Evolutionary conservation across 768 basidiomycete species (phyloP).

Genomic region (Termitomyces sp.): DNA sequence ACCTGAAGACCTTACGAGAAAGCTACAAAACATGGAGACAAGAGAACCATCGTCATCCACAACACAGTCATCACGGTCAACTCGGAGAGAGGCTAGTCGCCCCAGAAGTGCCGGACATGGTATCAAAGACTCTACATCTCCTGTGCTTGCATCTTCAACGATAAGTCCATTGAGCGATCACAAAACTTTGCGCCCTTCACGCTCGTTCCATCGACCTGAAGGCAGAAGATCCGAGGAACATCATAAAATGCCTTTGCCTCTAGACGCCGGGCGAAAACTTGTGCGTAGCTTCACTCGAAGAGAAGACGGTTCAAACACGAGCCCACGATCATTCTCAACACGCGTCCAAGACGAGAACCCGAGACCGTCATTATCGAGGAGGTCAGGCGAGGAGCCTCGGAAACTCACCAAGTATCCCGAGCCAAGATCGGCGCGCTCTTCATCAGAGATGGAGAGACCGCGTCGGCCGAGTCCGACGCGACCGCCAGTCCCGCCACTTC

Average conservation of each 20-base stretch:
- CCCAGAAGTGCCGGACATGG: constrained; percentile 15
- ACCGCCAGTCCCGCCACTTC: constrained; percentile 33
- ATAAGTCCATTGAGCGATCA: constrained; percentile 2
- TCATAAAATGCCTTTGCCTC: constrained; percentile 24
- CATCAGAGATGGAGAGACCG: constrained; percentile 18
- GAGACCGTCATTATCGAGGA: constrained; percentile 5
- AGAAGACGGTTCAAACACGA: constrained; percentile 13
- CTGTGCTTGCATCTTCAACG: constrained; percentile 6
- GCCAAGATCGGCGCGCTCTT: constrained; percentile 15
- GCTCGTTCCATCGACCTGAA: constrained; percentile 57
- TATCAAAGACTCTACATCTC: constrained; percentile 5
- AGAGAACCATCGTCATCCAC: constrained; percentile 16
- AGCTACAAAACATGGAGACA: constrained; percentile 47
- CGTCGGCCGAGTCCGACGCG: constrained; percentile 18
- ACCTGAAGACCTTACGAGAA: constrained; percentile 53
- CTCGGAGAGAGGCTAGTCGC: constrained; percentile 6
- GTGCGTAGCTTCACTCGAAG: constrained; percentile 31
- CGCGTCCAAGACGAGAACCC: constrained; percentile 11
- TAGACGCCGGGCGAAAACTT: constrained; percentile 24
- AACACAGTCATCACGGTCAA: constrained; percentile 4
- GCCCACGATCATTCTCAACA: constrained; percentile 15
- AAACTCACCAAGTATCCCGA: constrained; percentile 13
- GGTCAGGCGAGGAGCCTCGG: constrained; percentile 14
- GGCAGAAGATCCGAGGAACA: constrained; percentile 26
- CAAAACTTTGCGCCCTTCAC: constrained; percentile 39